Base-by-base conservation (phyloP, 495 filamentous ascomycete species). In the Penicillium crystallinum region DNA sequence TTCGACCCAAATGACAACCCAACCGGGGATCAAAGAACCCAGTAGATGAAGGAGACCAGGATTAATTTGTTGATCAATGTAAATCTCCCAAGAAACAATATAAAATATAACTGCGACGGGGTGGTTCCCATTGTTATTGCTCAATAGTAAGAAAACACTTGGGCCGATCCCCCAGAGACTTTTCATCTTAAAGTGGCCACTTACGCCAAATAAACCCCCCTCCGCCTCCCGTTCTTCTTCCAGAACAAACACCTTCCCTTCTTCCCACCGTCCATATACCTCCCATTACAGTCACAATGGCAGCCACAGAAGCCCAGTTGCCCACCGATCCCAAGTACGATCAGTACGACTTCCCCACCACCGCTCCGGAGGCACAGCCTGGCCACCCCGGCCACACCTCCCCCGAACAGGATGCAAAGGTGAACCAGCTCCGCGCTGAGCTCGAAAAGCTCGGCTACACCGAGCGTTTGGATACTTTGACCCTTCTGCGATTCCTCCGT, bases 371-470 rank as follows among this genome's bases (percentile, higher is more conserved):
- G 40, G 61, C 77, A 10, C 80, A 85, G 59, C 71, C 74, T 56
- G 93, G 93, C 39, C 93, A 97, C 68, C 86, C 93, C 49, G 93
- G 93, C 62, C 83, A 92, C 67, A 88, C 92, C 60, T 96, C 88
- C 22, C 77, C 80, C 30, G 81, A 88, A 64, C 91, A 98, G 73
- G 88, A 97, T 82, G 91, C 89, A 35, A 83, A 90, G 72, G 89
- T 97, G 39, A 73, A 81, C 66, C 88, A 95, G 73, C 77, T 98
- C 62, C 85, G 93, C 31, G 74, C 81, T 66, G 75, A 87, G 78
- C 82, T 98, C 34, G 92, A 97, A 80, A 72, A 83, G 55, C 81
- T 82, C 64, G 91, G 91, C 34, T 90, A 86, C 73, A 95, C 77
- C 8, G 81, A 95, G 66, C 78, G 89, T 52, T 76, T 97, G 58